These are phyloP conservation scores for Sutorius australiensis DNA, from an alignment of 768 basidiomycete genomes.

Conservation along the genomic window DNA sequence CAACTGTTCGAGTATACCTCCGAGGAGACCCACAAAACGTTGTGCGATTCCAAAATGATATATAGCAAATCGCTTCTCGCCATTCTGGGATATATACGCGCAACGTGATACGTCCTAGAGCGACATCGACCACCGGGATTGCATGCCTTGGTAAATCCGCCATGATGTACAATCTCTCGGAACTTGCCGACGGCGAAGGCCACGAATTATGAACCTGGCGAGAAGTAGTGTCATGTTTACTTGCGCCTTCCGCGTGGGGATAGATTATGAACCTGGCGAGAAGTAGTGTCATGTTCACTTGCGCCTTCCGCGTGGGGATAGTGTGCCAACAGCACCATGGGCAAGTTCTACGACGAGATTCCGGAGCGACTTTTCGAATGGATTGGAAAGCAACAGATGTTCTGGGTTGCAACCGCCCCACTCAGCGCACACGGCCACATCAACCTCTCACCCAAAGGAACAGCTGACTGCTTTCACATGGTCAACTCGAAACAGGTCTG, in stretches of 20 bases:
- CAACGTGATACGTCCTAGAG: no score
- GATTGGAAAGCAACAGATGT: conserved; percentile 61
- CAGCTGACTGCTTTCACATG: conserved; percentile 61
- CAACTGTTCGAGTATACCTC: no score
- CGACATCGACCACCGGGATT: no score
- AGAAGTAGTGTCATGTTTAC: not conserved
- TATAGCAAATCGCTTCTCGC: no score
- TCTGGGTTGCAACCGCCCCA: conserved; percentile 71
- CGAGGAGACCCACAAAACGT: no score
- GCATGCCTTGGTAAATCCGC: no score
- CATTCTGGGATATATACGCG: no score
- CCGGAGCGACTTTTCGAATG: conserved; percentile 50
- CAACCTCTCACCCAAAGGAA: conserved; percentile 68
- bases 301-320: not conserved
- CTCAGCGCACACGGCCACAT: conserved; percentile 53
- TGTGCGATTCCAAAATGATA: no score
- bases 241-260: not conserved
- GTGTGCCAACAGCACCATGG: conserved; percentile 40
- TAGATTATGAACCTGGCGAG: not conserved
- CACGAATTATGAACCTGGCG: not conserved
- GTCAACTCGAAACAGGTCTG: conserved; percentile 53
- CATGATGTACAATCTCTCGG: no score
- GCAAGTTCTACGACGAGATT: conserved; percentile 55
- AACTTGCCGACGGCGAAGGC: no score
- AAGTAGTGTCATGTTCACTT: not conserved